Evolutionary conservation across 2,329 filamentous ascomycete genomes (phyloP).

Genomic region (Spiromastix sp.): DNA sequence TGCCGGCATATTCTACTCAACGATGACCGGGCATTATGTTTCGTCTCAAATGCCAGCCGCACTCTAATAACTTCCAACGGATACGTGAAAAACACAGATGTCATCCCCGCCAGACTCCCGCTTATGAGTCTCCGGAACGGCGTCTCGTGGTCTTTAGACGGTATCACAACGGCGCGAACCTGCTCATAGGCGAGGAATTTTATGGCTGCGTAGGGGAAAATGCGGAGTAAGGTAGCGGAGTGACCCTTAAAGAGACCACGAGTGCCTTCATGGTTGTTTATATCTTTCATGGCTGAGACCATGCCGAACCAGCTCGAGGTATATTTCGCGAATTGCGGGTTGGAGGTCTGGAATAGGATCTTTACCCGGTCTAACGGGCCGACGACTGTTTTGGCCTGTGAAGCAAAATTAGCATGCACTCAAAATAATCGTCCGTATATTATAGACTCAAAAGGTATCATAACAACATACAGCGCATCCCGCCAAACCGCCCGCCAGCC

Average conservation of each 20-base stretch:
- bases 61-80: slow-evolving; percentile 89
- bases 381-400: slow-evolving; percentile 85
- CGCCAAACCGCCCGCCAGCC: slow-evolving; percentile 77
- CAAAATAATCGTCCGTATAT: slow-evolving; percentile 3
- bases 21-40: slow-evolving; percentile 57
- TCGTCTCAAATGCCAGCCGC: slow-evolving; percentile 89
- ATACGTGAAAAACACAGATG: slow-evolving; percentile 92
- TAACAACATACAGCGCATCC: slow-evolving; percentile 68
- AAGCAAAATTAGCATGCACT: slow-evolving; percentile 11
- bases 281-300: slow-evolving; percentile 70
- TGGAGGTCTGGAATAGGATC: slow-evolving; percentile 94
- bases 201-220: slow-evolving; percentile 95
- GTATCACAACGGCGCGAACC: slow-evolving; percentile 71
- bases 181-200: slow-evolving; percentile 98
- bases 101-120: slow-evolving; percentile 53
- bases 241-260: slow-evolving; percentile 83
- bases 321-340: slow-evolving; percentile 89
- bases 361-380: slow-evolving; percentile 95
- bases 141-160: slow-evolving; percentile 63
- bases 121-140: slow-evolving; percentile 52
- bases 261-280: slow-evolving; percentile 63
- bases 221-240: slow-evolving; percentile 83
- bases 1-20: slow-evolving; percentile 67
- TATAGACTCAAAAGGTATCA: slow-evolving; percentile 1
- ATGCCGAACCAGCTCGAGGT: slow-evolving; percentile 80